Evolutionary conservation across 306 rosid genomes (phyloP).

Genomic region (Vicia sativa): DNA sequence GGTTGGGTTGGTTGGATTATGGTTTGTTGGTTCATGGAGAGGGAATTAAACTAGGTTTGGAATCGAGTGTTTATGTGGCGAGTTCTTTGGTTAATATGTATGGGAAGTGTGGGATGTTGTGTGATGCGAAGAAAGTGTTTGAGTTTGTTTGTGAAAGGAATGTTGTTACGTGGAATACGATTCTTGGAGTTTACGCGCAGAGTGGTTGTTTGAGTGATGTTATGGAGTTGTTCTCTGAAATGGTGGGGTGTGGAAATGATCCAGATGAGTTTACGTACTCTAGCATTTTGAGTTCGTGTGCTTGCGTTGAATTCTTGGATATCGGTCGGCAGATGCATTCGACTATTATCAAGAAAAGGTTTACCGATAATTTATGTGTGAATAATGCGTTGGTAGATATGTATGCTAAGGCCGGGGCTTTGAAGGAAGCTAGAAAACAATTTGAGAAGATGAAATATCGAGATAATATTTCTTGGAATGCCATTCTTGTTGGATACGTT

Average conservation of each 20-base stretch:
- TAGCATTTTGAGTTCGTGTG: slow-evolving; percentile 76
- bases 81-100: slow-evolving; percentile 92
- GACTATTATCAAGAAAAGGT: slow-evolving; percentile 59
- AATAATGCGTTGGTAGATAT: slow-evolving; percentile 79
- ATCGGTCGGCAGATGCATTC: slow-evolving; percentile 72
- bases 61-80: slow-evolving; percentile 74
- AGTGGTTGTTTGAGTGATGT: slow-evolving; percentile 56
- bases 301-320: slow-evolving; percentile 51
- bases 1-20: slow-evolving; percentile 46
- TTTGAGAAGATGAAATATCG: slow-evolving; percentile 64
- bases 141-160: slow-evolving; percentile 56
- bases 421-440: slow-evolving; percentile 67
- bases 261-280: slow-evolving; percentile 83
- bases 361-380: slow-evolving; percentile 56
- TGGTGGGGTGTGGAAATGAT: slow-evolving; percentile 52
- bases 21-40: slow-evolving; percentile 71
- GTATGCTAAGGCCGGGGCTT: slow-evolving; percentile 79
- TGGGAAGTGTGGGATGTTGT: slow-evolving; percentile 59
- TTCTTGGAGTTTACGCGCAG: slow-evolving; percentile 75
- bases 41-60: slow-evolving; percentile 71
- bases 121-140: slow-evolving; percentile 60
- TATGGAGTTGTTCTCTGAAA: slow-evolving; percentile 55
- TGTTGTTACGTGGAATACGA: slow-evolving; percentile 74
- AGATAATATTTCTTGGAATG: slow-evolving; percentile 85
- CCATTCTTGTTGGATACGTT: slow-evolving; percentile 79